phyloP scores from a whole-genome alignment of 352 stramenopile genomes.

The Phytophthora aleatoria region DNA sequence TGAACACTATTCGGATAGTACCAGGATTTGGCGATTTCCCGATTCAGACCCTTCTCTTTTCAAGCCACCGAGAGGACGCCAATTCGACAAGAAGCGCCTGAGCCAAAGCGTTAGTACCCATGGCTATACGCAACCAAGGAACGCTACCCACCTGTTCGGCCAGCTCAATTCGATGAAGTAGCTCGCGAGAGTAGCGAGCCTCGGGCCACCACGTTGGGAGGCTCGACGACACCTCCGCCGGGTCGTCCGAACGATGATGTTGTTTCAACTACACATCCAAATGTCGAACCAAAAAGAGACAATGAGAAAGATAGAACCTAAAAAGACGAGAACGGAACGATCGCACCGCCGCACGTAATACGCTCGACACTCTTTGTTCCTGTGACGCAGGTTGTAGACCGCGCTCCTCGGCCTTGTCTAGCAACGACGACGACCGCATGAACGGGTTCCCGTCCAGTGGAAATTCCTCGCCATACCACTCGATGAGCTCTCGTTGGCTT shows the following conservation, averaged over 20 bases:
- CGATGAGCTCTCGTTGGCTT: constrained; percentile 36
- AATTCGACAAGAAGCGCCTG: constrained; percentile 2
- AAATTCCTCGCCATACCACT: constrained; percentile 84
- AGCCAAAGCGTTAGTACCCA: background rate
- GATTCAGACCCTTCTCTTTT: background rate
- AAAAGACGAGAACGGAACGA: background rate
- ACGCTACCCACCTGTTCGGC: constrained; percentile 43
- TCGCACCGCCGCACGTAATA: constrained; percentile 43
- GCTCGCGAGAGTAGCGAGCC: constrained; percentile 36
- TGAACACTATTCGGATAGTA: too few species aligned
- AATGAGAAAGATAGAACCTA: constrained; percentile 18
- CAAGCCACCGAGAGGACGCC: background rate
- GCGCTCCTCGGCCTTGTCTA: constrained; percentile 49
- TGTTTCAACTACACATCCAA: constrained; percentile 31
- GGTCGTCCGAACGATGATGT: constrained; percentile 26
- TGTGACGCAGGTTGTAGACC: constrained; percentile 26
- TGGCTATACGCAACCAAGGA: background rate
- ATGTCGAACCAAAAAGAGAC: constrained; percentile 10
- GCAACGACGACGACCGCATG: constrained; percentile 53
- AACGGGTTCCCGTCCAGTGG: constrained; percentile 71
- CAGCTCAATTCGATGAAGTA: constrained; percentile 43
- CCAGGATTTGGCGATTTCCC: too few species aligned
- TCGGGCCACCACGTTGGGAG: constrained; percentile 69
- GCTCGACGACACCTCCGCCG: background rate
- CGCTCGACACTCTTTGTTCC: constrained; percentile 13